Percentiles rank a stretch among this genome's conserved stretches.
Conservation (phyloP, 768 basidiomycete species). For the Pleurotus cornucopiae region DNA sequence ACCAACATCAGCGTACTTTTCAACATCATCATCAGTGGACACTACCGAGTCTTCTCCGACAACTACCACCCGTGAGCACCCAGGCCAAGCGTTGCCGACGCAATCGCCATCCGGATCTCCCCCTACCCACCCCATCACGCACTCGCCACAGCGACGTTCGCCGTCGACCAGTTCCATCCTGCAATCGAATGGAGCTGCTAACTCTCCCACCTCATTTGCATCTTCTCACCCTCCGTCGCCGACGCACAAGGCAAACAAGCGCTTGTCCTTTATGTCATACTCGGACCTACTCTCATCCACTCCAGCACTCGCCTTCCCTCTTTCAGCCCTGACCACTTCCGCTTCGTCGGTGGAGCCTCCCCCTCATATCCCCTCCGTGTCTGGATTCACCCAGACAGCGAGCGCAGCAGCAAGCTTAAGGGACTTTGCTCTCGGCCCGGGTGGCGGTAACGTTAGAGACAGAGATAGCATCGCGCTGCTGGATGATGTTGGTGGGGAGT, state of each 20-base stretch:
- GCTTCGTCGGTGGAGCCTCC: constrained; percentile 55
- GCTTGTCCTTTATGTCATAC: constrained; percentile 87
- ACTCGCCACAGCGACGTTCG: constrained; percentile 14
- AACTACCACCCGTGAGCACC: constrained; percentile 18
- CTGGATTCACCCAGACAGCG: constrained; percentile 30
- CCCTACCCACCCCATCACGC: constrained; percentile 9
- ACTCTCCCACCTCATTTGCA: constrained; percentile 19
- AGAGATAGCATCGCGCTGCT: constrained; percentile 39
- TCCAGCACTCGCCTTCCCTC: constrained; percentile 65
- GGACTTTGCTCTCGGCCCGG: constrained; percentile 2
- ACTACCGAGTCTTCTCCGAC: constrained; percentile 9
- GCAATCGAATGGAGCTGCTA: constrained; percentile 15
- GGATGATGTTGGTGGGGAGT: constrained; percentile 77
- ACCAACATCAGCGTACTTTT: constrained; percentile 47
- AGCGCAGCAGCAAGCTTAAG: background rate
- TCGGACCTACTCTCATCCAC: constrained; percentile 78
- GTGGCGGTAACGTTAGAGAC: constrained; percentile 18
- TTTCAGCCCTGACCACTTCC: constrained; percentile 69
- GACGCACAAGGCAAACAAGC: constrained; percentile 48
- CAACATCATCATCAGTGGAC: constrained; percentile 19
- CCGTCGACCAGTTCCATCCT: constrained; percentile 3
- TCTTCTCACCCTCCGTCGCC: constrained; percentile 39
- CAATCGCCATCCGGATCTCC: constrained; percentile 11
- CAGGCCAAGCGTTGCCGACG: constrained; percentile 19
- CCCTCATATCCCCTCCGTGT: constrained; percentile 68